Percentiles rank a stretch among this genome's conserved stretches.
Evolutionary conservation across 495 filamentous ascomycete species (phyloP).

Genomic region (Neurospora sp.): DNA sequence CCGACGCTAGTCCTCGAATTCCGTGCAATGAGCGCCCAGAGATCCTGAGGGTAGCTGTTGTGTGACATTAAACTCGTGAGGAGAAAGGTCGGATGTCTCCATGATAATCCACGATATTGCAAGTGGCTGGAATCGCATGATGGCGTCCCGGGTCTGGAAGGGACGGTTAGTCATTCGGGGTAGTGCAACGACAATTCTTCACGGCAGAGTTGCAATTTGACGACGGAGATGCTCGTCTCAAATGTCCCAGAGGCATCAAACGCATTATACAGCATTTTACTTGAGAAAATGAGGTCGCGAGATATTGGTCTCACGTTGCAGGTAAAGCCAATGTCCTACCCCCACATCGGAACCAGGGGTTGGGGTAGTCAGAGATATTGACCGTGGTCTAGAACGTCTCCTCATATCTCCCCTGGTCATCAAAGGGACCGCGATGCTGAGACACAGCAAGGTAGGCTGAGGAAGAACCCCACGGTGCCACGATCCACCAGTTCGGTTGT

Average conservation of each 20-base stretch:
- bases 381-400: background rate
- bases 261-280: background rate
- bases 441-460: background rate
- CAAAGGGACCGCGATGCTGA: background rate
- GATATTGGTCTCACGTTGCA: background rate
- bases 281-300: background rate
- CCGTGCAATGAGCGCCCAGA: background rate
- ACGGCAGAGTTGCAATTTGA: background rate
- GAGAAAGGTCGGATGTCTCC: background rate
- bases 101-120: background rate
- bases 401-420: background rate
- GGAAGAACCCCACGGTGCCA: background rate
- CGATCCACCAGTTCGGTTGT: background rate
- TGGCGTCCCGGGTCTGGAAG: background rate
- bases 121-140: background rate
- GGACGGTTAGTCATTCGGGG: background rate
- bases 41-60: background rate
- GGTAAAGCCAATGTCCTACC: background rate
- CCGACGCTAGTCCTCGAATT: background rate
- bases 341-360: background rate
- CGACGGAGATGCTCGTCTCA: background rate
- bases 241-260: background rate
- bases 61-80: background rate
- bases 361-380: background rate
- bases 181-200: background rate